A percentile compares a stretch with the other conserved stretches of the same genome.
Conservation (phyloP, 192 early-diverging fungal genomes). For the Mortierella alpina region DNA sequence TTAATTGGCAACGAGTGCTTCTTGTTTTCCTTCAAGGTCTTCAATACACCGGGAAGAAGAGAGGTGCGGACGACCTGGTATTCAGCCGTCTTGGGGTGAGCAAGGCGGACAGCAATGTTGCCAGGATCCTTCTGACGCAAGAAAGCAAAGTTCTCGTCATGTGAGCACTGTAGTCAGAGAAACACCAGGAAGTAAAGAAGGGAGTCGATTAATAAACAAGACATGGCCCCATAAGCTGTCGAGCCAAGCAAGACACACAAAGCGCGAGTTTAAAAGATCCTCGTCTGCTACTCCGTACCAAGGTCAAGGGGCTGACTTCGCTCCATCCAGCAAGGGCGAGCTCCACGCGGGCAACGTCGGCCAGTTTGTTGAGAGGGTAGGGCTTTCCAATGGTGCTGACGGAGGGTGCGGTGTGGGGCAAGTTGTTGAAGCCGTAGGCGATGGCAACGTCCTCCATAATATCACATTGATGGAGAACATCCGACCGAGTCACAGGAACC, state of each 20-base stretch:
- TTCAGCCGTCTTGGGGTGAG: constrained; percentile 92
- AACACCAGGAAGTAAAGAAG: constrained; percentile 15
- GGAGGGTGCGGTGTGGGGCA: constrained; percentile 82
- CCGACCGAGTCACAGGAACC: constrained; percentile 90
- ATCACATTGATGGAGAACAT: constrained; percentile 97
- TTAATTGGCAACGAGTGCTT: constrained; percentile 90
- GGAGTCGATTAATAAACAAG: background rate
- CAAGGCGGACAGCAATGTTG: constrained; percentile 84
- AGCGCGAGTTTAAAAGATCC: background rate
- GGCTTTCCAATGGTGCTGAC: constrained; percentile 88
- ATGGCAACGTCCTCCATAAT: constrained; percentile 98
- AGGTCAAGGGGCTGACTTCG: constrained; percentile 92
- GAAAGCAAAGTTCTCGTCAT: constrained; percentile 95
- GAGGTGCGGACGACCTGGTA: constrained; percentile 94
- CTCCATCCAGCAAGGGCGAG: constrained; percentile 92
- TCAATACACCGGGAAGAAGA: constrained; percentile 92
- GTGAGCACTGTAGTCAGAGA: constrained; percentile 86
- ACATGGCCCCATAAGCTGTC: background rate
- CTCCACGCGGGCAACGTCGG: constrained; percentile 87
- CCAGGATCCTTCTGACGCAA: constrained; percentile 85
- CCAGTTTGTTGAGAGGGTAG: constrained; percentile 93
- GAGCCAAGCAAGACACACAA: background rate
- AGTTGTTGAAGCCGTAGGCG: constrained; percentile 96
- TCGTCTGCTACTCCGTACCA: constrained; percentile 64
- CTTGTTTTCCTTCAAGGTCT: constrained; percentile 90